Percentiles rank a stretch among this genome's conserved stretches.
Evolutionary conservation across 805 yeast species (phyloP).

Genomic region (Blastobotrys peoriensis): DNA sequence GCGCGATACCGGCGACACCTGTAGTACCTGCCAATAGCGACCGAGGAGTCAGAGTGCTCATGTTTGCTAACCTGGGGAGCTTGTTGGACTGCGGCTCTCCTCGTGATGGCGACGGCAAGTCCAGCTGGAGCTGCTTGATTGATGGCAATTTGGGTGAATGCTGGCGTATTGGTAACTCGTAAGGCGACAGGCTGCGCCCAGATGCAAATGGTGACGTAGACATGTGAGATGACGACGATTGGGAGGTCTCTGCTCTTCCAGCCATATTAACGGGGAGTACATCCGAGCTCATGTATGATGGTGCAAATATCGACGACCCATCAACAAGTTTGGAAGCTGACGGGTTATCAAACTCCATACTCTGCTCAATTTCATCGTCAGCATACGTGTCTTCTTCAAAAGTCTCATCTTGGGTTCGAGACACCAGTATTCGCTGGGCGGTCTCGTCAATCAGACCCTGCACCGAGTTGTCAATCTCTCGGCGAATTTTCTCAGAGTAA

Average conservation of each 20-base stretch:
- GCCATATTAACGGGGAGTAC: neutral
- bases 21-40: neutral
- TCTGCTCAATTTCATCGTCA: constrained; percentile 12
- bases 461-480: constrained; percentile 70
- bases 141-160: neutral
- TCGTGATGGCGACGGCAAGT: neutral
- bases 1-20: neutral
- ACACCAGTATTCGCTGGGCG: constrained; percentile 45
- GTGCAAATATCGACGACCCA: neutral
- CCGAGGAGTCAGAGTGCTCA: neutral
- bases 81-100: neutral
- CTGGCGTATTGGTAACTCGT: neutral
- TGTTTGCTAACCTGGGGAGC: neutral
- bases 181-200: neutral
- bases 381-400: constrained; percentile 20
- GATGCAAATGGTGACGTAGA: neutral
- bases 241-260: neutral
- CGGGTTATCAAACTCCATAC: neutral
- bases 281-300: neutral
- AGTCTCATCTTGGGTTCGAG: constrained; percentile 15
- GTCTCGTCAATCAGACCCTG: constrained; percentile 58
- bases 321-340: neutral
- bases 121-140: neutral
- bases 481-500: constrained; percentile 68
- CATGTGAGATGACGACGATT: neutral